Evolutionary conservation across 306 rosid genomes (phyloP).

Genomic region (Echinosophora koreensis): DNA sequence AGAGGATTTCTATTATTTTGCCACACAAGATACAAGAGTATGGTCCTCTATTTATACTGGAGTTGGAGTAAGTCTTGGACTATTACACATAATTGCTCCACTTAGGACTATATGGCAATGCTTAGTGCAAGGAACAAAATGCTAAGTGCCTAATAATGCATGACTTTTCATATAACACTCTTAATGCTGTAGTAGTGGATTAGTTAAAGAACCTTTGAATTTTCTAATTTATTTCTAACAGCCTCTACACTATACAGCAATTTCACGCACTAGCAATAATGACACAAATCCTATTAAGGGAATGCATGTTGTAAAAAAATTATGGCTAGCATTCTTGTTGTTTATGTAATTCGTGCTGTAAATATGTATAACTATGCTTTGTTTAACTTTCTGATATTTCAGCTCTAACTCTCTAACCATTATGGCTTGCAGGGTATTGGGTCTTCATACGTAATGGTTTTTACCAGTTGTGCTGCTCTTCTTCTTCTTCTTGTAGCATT

Average conservation of each 20-base stretch:
- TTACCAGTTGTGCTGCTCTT: constrained; percentile 61
- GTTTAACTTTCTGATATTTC: neutral
- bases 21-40: no score
- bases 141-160: no score
- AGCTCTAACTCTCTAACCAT: constrained; percentile 7
- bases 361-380: neutral
- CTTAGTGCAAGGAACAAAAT: no score
- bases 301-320: neutral
- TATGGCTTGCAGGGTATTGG: constrained; percentile 62
- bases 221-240: no score
- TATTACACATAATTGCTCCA: no score
- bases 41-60: no score
- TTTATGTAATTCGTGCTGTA: neutral
- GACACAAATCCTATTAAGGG: neutral
- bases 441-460: constrained; percentile 58
- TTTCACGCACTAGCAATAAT: neutral
- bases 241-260: neutral
- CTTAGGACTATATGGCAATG: no score
- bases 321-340: neutral
- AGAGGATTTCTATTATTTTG: no score
- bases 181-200: no score
- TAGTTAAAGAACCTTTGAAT: no score
- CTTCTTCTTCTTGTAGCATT: constrained; percentile 61
- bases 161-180: no score
- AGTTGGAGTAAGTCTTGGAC: no score